These are phyloP conservation scores for Physocladia obscura DNA, from an alignment of 192 early-diverging fungal species.

Conservation along the genomic window DNA sequence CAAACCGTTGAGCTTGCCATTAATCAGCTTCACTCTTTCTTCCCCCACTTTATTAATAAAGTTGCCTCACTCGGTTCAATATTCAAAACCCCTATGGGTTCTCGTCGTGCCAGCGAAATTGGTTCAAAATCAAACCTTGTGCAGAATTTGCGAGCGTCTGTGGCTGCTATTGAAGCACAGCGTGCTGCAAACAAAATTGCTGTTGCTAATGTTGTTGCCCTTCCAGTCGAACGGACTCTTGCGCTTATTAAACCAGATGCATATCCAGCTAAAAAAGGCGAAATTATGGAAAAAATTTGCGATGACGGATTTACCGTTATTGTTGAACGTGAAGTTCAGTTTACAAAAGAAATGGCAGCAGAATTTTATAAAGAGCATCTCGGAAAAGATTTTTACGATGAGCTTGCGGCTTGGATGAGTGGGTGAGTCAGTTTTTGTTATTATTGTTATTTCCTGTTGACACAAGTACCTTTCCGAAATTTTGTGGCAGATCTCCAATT, in stretches of 20 bases:
- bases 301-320: slow-evolving; percentile 33
- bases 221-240: slow-evolving; percentile 37
- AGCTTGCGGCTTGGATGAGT: slow-evolving; percentile 40
- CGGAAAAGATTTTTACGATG: slow-evolving; percentile 41
- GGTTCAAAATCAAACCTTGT: not conserved
- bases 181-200: not conserved
- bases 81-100: slow-evolving; percentile 25
- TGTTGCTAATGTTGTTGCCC: not conserved
- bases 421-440: slow-evolving; percentile 8
- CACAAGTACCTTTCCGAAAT: not conserved
- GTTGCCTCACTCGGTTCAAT: slow-evolving; percentile 1
- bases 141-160: slow-evolving; percentile 2
- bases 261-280: slow-evolving; percentile 49
- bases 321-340: slow-evolving; percentile 27
- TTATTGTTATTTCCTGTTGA: not conserved
- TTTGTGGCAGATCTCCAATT: slow-evolving; percentile 46
- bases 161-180: not conserved
- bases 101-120: not conserved
- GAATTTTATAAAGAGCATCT: slow-evolving; percentile 54
- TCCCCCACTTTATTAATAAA: slow-evolving; percentile 38
- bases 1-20: slow-evolving; percentile 43
- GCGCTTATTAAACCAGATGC: slow-evolving; percentile 59
- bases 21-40: slow-evolving; percentile 50
- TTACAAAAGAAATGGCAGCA: slow-evolving; percentile 34
- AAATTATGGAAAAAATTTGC: slow-evolving; percentile 33